These are phyloP conservation scores for Heliamphora exappendiculata DNA, from an alignment of 148 eudicot species.

Conservation along the genomic window DNA sequence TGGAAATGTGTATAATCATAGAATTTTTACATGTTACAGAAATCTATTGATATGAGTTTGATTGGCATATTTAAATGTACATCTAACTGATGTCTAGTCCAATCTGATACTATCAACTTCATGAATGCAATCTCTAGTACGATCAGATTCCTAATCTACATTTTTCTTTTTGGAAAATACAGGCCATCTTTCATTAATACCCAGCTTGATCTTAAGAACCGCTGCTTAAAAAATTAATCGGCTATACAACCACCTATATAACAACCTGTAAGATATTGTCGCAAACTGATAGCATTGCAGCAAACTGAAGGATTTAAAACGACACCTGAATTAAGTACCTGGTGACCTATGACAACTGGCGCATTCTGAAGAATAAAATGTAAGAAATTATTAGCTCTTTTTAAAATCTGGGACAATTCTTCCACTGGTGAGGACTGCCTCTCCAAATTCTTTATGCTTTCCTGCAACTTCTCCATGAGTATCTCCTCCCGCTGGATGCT, in stretches of 20 bases:
- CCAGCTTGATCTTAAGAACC: background rate
- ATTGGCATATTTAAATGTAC: background rate
- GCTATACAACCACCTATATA: background rate
- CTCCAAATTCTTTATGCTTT: slow-evolving; percentile 64
- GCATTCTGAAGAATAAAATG: slow-evolving; percentile 92
- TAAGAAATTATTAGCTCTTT: slow-evolving; percentile 82
- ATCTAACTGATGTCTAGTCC: background rate
- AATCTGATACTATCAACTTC: background rate
- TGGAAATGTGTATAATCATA: background rate
- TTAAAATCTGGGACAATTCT: slow-evolving; percentile 74
- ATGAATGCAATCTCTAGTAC: background rate
- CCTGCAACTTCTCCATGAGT: slow-evolving; percentile 56
- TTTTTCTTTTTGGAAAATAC: background rate
- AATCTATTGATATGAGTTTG: background rate
- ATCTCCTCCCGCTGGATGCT: slow-evolving; percentile 58
- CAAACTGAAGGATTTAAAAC: slow-evolving; percentile 1
- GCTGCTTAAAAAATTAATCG: background rate
- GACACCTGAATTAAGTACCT: slow-evolving; percentile 38
- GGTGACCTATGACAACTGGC: slow-evolving; percentile 87
- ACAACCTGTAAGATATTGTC: background rate
- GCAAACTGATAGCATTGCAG: background rate
- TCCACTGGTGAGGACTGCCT: slow-evolving; percentile 78
- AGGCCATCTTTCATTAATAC: background rate
- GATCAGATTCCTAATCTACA: background rate
- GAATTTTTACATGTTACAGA: background rate